phyloP scores from a whole-genome alignment of 2,329 filamentous ascomycete genomes.

The Fusarium nanum region DNA sequence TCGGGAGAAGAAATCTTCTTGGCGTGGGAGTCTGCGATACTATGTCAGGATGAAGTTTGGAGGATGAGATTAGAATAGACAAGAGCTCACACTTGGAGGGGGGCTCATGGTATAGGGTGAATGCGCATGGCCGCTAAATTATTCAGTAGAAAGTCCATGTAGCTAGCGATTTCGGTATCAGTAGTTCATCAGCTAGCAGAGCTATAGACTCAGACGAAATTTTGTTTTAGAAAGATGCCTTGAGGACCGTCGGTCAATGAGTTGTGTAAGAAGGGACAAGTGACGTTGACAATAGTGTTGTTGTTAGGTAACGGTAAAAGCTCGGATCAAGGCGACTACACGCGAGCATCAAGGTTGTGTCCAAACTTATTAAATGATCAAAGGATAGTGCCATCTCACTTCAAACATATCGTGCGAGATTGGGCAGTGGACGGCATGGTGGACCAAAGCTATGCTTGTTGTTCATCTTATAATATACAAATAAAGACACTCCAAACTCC shows the following conservation, averaged over 20 bases:
- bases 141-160: conserved; percentile 7
- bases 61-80: background rate
- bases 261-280: background rate
- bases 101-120: conserved; percentile 44
- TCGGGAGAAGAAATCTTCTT: conserved; percentile 54
- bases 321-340: conserved; percentile 10
- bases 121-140: conserved; percentile 29
- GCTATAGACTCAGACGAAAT: background rate
- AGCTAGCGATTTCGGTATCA: background rate
- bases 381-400: background rate
- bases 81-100: conserved; percentile 42
- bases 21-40: conserved; percentile 54
- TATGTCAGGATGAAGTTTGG: background rate
- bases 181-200: background rate
- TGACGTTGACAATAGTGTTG: conserved; percentile 23
- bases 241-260: background rate
- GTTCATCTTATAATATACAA: conserved; percentile 7
- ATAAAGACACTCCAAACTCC: conserved; percentile 31
- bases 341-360: background rate
- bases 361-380: background rate
- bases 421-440: background rate
- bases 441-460: background rate
- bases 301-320: conserved; percentile 29
- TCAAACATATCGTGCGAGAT: background rate
- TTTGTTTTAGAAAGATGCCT: background rate